These are phyloP conservation scores for Cymbopogon citratus DNA, from an alignment of 176 grass and related monocot genomes.

Conservation along the genomic window DNA sequence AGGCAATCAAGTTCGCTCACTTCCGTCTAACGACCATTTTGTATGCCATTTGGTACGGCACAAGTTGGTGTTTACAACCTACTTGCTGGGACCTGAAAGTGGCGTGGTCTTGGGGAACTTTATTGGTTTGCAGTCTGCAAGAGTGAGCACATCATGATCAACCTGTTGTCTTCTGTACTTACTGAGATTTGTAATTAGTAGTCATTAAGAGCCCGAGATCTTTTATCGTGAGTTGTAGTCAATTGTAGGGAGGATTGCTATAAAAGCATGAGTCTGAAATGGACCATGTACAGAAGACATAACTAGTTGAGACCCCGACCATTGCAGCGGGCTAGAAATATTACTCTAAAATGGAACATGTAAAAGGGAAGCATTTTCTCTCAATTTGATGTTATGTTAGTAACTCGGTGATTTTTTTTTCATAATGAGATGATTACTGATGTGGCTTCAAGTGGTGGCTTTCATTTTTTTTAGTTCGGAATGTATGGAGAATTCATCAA, in stretches of 20 bases:
- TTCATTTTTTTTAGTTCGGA: too few species aligned
- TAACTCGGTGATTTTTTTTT: too few species aligned
- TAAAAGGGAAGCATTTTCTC: neutral
- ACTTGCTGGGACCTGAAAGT: neutral
- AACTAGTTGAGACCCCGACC: neutral
- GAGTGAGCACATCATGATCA: neutral
- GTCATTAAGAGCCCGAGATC: neutral
- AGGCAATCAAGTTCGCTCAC: neutral
- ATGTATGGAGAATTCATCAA: too few species aligned
- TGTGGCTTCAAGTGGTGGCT: too few species aligned
- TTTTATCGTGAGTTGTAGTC: neutral
- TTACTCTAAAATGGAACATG: neutral
- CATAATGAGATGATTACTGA: too few species aligned
- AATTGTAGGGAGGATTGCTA: neutral
- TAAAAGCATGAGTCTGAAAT: too few species aligned
- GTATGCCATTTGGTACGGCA: neutral
- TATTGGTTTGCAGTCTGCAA: neutral
- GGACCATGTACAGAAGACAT: too few species aligned
- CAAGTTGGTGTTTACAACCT: neutral
- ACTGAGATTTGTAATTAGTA: neutral
- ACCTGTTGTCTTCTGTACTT: neutral
- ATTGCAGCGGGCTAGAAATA: neutral
- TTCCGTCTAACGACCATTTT: constrained; percentile 5
- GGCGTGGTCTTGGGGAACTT: neutral
- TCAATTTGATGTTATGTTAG: too few species aligned